These are phyloP conservation scores for Hanseniaspora singularis DNA, from an alignment of 805 yeast genomes.

Conservation along the genomic window DNA sequence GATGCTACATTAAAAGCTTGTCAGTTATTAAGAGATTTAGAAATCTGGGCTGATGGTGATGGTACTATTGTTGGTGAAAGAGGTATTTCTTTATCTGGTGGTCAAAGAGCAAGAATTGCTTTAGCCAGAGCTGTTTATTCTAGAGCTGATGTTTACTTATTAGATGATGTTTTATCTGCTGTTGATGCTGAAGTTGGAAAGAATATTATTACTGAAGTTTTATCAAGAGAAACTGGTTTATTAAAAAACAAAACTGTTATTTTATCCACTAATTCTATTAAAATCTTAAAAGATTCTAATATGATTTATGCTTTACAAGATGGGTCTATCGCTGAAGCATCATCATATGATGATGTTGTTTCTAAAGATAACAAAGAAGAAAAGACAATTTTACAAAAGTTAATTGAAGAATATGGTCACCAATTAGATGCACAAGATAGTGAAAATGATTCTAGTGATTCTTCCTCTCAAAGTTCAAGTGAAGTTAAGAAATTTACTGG, in stretches of 20 bases:
- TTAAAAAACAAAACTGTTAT: constrained; percentile 42
- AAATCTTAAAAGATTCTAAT: constrained; percentile 46
- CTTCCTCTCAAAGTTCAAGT: not conserved
- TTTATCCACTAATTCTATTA: constrained; percentile 46
- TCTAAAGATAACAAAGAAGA: constrained; percentile 28
- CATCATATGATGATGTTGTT: constrained; percentile 41
- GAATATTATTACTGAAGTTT: constrained; percentile 40
- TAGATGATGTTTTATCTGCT: constrained; percentile 60
- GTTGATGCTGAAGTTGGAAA: constrained; percentile 62
- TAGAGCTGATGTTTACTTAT: constrained; percentile 42
- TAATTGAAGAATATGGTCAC: constrained; percentile 25
- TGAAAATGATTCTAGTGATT: constrained; percentile 15
- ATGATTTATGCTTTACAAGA: constrained; percentile 47
- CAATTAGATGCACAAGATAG: constrained; percentile 23
- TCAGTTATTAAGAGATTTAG: constrained; percentile 38
- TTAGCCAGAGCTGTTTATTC: constrained; percentile 61
- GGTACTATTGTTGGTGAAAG: constrained; percentile 47
- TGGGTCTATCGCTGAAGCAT: constrained; percentile 46
- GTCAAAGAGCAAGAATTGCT: constrained; percentile 53
- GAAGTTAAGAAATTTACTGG: not conserved
- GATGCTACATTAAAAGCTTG: constrained; percentile 37
- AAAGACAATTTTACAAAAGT: constrained; percentile 28
- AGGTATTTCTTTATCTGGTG: constrained; percentile 50
- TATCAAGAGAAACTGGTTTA: constrained; percentile 35
- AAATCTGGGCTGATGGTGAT: constrained; percentile 41